phyloP scores from a whole-genome alignment of 1,284 basidiomycete species.

The Cutaneotrichosporon sp. region DNA sequence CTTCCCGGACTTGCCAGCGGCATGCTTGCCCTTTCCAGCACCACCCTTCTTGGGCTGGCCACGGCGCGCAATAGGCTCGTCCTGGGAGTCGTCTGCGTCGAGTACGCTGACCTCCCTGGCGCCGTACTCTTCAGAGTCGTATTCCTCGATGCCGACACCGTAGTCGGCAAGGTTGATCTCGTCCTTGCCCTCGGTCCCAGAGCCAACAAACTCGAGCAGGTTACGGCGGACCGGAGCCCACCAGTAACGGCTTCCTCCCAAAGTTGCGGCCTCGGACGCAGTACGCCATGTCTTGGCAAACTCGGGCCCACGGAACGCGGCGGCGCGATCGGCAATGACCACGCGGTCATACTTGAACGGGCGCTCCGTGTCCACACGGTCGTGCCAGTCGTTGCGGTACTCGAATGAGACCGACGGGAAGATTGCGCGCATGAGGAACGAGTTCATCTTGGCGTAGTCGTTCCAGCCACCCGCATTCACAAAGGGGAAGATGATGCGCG shows the following conservation, averaged over 20 bases:
- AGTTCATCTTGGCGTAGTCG: constrained; percentile 67
- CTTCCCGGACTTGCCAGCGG: neutral
- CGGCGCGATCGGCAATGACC: constrained; percentile 75
- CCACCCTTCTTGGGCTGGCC: neutral
- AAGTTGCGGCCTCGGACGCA: constrained; percentile 68
- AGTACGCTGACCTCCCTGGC: constrained; percentile 1
- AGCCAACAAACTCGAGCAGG: constrained; percentile 68
- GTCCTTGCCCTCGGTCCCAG: constrained; percentile 10
- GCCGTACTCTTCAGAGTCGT: constrained; percentile 9
- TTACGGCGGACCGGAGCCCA: constrained; percentile 73
- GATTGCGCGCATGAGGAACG: constrained; percentile 72
- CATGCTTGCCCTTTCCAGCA: neutral
- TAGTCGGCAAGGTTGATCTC: constrained; percentile 45
- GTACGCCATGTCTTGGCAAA: constrained; percentile 70
- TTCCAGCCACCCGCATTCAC: constrained; percentile 74
- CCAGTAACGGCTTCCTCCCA: constrained; percentile 73
- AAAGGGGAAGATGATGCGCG: constrained; percentile 71
- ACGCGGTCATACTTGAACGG: constrained; percentile 78
- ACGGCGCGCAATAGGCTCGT: neutral
- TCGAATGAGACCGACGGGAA: constrained; percentile 65
- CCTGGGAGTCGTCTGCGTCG: neutral
- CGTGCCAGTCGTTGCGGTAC: constrained; percentile 60
- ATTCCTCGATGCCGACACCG: constrained; percentile 31
- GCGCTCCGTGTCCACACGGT: constrained; percentile 65
- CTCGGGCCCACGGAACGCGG: constrained; percentile 69